Base-by-base conservation (phyloP, 73 alveolate species). In the Paramecium octaurelia region DNA sequence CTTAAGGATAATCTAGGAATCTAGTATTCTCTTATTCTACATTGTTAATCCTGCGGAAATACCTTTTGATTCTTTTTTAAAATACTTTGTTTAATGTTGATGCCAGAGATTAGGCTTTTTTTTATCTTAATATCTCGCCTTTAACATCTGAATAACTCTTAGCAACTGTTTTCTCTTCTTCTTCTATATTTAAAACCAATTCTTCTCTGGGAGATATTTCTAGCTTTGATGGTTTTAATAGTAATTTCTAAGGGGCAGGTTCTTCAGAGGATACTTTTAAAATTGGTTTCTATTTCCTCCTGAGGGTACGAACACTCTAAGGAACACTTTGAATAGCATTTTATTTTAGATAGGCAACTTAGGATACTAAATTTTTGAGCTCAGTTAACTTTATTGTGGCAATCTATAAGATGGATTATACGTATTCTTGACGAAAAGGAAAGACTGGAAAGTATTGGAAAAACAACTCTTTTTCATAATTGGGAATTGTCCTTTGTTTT, bases 361-460 rank as follows among this genome's bases (percentile, higher is more conserved):
- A 14, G 3, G 42, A 21, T 5, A 75, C 57, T 29, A 36, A 36
- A 75, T 40, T 75, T 34, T 75, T 24, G 4, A 75, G 42, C 18
- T 34, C 60, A 21, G 18, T 44, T 36, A 75, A 75, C 21, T 40
- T 75, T 8, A 16, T 9, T 1, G 12, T 75, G 18, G 48, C 58
- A 31, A 75, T 75, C 18, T 75, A 12, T 3, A 75, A 18, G 0
- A 75, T 36, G 0, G 64, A 34, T 75, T 75, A 16, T 9, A 75
- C 16, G n/a, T 75, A 75, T 75, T 75, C 88, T 36, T 36, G 14
- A 1, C 60, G 23, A 20, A 75, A 75, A 34, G 88, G 58, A 75
- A 36, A 75, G 10, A 75, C 88, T 36, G 88, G 88, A 75, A 75
- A 75, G 29, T 75, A 75, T 75, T 75, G 36, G n/a, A 31, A 75